A percentile compares a stretch with the other conserved stretches of the same genome.
These are phyloP conservation scores for Ganoderma leucocontextum DNA, from an alignment of 1,284 basidiomycete species.

Conservation along the genomic window DNA sequence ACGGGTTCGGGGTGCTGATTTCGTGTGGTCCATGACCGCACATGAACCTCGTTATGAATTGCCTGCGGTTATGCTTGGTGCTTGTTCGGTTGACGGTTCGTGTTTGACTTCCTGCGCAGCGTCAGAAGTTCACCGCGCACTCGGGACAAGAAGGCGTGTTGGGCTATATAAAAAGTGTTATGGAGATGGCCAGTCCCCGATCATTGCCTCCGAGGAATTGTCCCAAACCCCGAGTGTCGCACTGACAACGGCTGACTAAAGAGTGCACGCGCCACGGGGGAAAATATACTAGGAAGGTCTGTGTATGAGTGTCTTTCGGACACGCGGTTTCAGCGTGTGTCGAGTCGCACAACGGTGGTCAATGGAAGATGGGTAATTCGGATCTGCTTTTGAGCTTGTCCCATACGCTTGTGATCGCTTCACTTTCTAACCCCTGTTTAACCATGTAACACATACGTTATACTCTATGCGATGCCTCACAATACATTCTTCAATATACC, in stretches of 20 bases:
- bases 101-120: slow-evolving; percentile 13
- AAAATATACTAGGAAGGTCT: not conserved
- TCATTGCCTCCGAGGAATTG: not conserved
- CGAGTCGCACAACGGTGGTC: not conserved
- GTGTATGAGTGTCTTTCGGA: not conserved
- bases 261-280: not conserved
- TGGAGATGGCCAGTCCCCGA: not conserved
- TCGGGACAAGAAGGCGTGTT: not conserved
- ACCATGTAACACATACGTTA: not conserved
- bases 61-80: slow-evolving; percentile 15
- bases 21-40: not conserved
- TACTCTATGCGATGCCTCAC: not conserved
- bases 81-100: slow-evolving; percentile 16
- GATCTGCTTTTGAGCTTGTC: not conserved
- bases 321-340: not conserved
- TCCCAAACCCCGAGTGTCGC: not conserved
- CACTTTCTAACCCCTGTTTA: not conserved
- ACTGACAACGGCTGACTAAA: not conserved
- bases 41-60: not conserved
- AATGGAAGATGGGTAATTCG: not conserved
- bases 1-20: not conserved
- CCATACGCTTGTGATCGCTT: not conserved
- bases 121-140: slow-evolving; percentile 9
- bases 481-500: not conserved
- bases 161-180: too few species aligned